Percentiles rank a stretch among this genome's conserved stretches.
phyloP scores from a whole-genome alignment of 106 monocot genomes.

The Allium fistulosum region DNA sequence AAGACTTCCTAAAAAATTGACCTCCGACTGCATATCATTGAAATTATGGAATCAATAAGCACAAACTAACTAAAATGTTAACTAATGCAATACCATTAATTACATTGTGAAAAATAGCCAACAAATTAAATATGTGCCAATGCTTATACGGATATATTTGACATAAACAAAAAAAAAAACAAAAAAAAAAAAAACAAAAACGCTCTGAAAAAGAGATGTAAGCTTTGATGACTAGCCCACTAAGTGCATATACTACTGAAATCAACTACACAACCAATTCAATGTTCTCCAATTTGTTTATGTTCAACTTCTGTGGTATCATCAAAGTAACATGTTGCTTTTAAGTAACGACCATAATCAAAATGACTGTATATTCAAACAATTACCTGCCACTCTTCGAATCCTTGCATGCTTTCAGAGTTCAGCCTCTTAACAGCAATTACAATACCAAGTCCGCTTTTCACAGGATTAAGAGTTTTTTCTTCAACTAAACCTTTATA shows the following conservation, averaged over 20 bases:
- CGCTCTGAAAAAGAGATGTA: no score
- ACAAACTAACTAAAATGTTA: neutral
- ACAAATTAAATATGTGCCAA: neutral
- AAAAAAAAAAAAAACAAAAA: no score
- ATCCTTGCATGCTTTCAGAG: conserved; percentile 51
- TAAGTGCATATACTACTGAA: no score
- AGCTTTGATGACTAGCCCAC: no score
- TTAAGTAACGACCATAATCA: no score
- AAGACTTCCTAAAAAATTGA: conserved; percentile 19
- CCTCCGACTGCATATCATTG: conserved; percentile 14
- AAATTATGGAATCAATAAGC: conserved; percentile 6
- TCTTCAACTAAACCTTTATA: conserved; percentile 65
- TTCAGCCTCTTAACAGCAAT: conserved; percentile 67
- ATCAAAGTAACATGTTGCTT: no score
- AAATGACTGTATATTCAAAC: neutral
- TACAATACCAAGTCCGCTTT: conserved; percentile 26
- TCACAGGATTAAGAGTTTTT: conserved; percentile 40
- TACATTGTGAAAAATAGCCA: neutral
- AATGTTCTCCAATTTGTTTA: no score
- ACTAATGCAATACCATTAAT: neutral
- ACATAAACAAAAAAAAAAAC: no score
- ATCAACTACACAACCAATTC: no score
- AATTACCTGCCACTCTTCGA: conserved; percentile 52
- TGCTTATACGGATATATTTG: neutral
- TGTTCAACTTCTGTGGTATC: no score